Evolutionary conservation across 2,329 filamentous ascomycete genomes (phyloP).

Genomic region (Penicillium sp.): DNA sequence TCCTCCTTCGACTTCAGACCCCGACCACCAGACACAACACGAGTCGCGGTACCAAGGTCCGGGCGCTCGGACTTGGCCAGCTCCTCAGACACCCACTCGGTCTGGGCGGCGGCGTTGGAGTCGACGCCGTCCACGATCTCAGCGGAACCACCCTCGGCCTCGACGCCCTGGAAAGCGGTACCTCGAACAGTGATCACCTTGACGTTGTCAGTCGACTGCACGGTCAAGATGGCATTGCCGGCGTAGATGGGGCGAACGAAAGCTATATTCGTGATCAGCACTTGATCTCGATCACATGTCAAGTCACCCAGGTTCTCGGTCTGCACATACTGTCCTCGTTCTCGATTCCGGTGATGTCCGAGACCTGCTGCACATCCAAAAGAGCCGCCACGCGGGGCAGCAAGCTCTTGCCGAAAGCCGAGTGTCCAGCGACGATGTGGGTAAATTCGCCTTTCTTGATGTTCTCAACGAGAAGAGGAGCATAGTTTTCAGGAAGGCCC

Average conservation of each 20-base stretch:
- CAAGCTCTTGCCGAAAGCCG: constrained; percentile 93
- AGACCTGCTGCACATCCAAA: constrained; percentile 88
- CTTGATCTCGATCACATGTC: constrained; percentile 20
- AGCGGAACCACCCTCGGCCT: constrained; percentile 69
- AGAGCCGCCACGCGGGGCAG: constrained; percentile 88
- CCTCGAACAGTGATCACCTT: constrained; percentile 92
- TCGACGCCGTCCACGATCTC: constrained; percentile 77
- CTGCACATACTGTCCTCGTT: constrained; percentile 69
- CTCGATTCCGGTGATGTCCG: constrained; percentile 83
- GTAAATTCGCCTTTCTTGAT: constrained; percentile 94
- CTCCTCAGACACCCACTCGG: constrained; percentile 92
- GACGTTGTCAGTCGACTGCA: constrained; percentile 79
- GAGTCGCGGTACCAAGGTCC: constrained; percentile 82
- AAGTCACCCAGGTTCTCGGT: not conserved
- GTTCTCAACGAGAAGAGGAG: constrained; percentile 90
- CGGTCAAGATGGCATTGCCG: constrained; percentile 93
- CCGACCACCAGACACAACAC: constrained; percentile 88
- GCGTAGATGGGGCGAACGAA: constrained; percentile 97
- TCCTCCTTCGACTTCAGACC: constrained; percentile 98
- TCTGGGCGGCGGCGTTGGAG: constrained; percentile 68
- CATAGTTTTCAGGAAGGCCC: constrained; percentile 91
- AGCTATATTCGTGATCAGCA: constrained; percentile 45
- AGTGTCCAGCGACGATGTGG: constrained; percentile 85
- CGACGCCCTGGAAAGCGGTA: constrained; percentile 79
- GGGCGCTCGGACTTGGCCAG: constrained; percentile 90